Evolutionary conservation across 2,329 filamentous ascomycete species (phyloP).

Genomic region (Elsinoe arachidis): DNA sequence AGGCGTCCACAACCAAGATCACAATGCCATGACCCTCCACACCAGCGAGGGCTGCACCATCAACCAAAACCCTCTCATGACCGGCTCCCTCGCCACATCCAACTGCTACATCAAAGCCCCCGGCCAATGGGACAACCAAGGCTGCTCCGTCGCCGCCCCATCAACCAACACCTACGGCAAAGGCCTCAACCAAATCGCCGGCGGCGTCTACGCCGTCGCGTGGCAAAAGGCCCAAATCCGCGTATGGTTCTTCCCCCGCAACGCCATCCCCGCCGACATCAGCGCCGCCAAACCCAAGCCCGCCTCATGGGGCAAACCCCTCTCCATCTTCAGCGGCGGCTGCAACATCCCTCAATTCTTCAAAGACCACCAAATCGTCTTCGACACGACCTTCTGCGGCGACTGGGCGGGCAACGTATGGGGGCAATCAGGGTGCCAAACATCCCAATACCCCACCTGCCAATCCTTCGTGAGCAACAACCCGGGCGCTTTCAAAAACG

Average conservation of each 20-base stretch:
- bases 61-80: conserved; percentile 55
- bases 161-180: conserved; percentile 26
- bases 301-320: conserved; percentile 52
- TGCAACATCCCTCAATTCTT: conserved; percentile 63
- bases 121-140: conserved; percentile 28
- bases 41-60: conserved; percentile 27
- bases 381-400: conserved; percentile 32
- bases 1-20: conserved; percentile 29
- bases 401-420: conserved; percentile 31
- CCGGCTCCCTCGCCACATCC: conserved; percentile 47
- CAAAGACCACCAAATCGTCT: conserved; percentile 46
- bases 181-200: conserved; percentile 38
- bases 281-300: conserved; percentile 45
- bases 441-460: conserved; percentile 24
- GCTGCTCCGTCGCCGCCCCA: conserved; percentile 43
- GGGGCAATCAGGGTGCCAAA: conserved; percentile 37
- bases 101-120: conserved; percentile 32
- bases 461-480: conserved; percentile 27
- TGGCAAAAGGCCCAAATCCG: conserved; percentile 24
- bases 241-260: conserved; percentile 31
- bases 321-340: conserved; percentile 54
- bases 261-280: conserved; percentile 34
- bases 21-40: conserved; percentile 30
- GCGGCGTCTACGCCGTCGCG: conserved; percentile 31
- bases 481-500: conserved; percentile 27